Evolutionary conservation across 306 rosid genomes (phyloP), one percentile per base, ranked within the genome.

Genomic region (Dryas octopetala): DNA sequence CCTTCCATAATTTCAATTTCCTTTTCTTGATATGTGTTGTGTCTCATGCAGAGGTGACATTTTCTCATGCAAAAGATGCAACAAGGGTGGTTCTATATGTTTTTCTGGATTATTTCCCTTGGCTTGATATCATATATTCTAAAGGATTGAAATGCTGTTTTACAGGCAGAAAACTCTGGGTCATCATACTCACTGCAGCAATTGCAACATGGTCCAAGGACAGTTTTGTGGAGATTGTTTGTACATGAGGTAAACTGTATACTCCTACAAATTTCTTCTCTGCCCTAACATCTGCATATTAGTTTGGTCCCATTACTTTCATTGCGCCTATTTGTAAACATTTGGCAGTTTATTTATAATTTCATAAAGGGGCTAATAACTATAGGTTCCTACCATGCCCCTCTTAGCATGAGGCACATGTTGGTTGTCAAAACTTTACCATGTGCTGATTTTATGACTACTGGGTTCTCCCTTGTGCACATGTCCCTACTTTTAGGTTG

Each of bases 211-310:
- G 89, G 83, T 86, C 57, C 92, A 85, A 80, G 99, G 99, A 44
- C 98, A 96, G 79, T 92, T 96, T 81, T 96, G 98, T 81, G 99
- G 99, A 43, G 99, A 96, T 79, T 96, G 99, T 85, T 80, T 96
- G 83, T 96, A 92, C 83, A 96, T 89, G 92, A 89, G 98, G 99
- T 96, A 84, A 78, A 65, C 40, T 88, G 86, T 88, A 71, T 66
- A 68, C 51, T 63, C 74, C 78, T 74, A 44, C 67, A 43, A 15
- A 50, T 44, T 64, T 66, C 48, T 66, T 52, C 77, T 71, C 38
- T 74, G 68, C 26, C 47, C 13, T 41, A 32, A 38, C 6, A 55
- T 54, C 15, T 55, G 19, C 43, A 13, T 9, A n/a, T 16, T 11
- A 5, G 46, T 70, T 40, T n/a, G 5, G 4, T 55, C 17, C 46